These are phyloP conservation scores for Bipolaris bicolor DNA, from an alignment of 2,329 filamentous ascomycete genomes.

Conservation along the genomic window DNA sequence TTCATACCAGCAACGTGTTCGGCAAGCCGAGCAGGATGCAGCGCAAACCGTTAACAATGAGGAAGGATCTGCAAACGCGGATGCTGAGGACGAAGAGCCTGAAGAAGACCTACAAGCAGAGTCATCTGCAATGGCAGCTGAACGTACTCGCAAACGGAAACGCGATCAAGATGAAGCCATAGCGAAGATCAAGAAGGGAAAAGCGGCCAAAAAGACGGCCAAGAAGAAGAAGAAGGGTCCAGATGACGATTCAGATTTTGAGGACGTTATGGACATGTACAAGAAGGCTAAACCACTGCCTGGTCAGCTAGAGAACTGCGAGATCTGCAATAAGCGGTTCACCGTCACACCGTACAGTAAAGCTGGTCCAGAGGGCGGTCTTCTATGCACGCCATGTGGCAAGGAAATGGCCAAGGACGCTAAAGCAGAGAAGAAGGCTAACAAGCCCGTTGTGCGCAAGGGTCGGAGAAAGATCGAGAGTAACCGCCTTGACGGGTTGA, in stretches of 20 bases:
- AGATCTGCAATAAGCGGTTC: slow-evolving; percentile 83
- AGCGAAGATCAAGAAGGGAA: slow-evolving; percentile 54
- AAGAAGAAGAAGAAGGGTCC: slow-evolving; percentile 51
- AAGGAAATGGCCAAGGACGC: slow-evolving; percentile 73
- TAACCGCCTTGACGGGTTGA: slow-evolving; percentile 78
- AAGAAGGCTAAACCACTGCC: slow-evolving; percentile 68
- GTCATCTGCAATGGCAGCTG: slow-evolving; percentile 51
- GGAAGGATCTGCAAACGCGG: slow-evolving; percentile 43
- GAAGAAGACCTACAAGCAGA: slow-evolving; percentile 44
- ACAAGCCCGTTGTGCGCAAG: slow-evolving; percentile 63
- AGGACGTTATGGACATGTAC: slow-evolving; percentile 60
- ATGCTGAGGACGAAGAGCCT: slow-evolving; percentile 43
- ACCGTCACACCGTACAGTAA: slow-evolving; percentile 91
- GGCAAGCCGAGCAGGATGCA: slow-evolving; percentile 54
- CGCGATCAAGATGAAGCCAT: slow-evolving; percentile 59
- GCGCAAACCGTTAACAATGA: slow-evolving; percentile 44
- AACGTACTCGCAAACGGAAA: slow-evolving; percentile 61
- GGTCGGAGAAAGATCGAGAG: slow-evolving; percentile 80
- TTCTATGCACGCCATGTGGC: slow-evolving; percentile 84
- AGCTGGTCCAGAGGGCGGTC: slow-evolving; percentile 77
- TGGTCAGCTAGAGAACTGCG: slow-evolving; percentile 88
- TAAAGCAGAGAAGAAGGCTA: slow-evolving; percentile 64
- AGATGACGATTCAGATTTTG: slow-evolving; percentile 54
- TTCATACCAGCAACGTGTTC: slow-evolving; percentile 62
- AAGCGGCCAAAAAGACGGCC: slow-evolving; percentile 56